Evolutionary conservation across 2,329 filamentous ascomycete genomes (phyloP), one percentile per base, ranked within the genome.

Genomic region (Thelonectria olida): DNA sequence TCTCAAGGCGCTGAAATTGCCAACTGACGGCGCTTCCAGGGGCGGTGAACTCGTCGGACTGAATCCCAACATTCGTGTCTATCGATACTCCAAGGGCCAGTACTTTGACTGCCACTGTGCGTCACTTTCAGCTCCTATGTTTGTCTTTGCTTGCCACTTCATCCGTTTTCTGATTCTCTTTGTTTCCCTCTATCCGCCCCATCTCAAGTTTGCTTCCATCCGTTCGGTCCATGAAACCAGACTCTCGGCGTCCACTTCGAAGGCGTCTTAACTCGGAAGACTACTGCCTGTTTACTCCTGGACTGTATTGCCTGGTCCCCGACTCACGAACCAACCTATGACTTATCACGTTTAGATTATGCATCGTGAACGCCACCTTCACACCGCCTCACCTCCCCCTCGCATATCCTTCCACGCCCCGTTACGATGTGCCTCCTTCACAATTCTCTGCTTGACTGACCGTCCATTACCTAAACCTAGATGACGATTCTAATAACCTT

Each of bases 31-130:
- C 17, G 38, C 54, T 54, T 72, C 82, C 47, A 97, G 93, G 92
- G 93, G 92, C 58, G 93, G 93, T 25, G 85, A 93, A 50, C 88
- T 92, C 1, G 79, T 96, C n/a, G 93, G 93, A 0, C 79, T 97
- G 61, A 97, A 93, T 76, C 88, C 92, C 8, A 96, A 96, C 67
- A 96, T 97, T 56, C 85, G 95, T 31, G 87, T 97, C 27, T 97
- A 97, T 79, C 87, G 94, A 20, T 97, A 97, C 76, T 86, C 85
- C 1, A 87, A 90, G 66, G 92, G 92, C 0, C 93, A 97, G 74
- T 97, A 94, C 75, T 97, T 97, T 75, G 93, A 93, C 73, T 90
- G 92, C 70, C 95, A 97, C 75, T 97, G 92, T 95, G 85, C 71
- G 90, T 70, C 17, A 41, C 41, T 41, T 49, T 23, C 25, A 25